Evolutionary conservation across 345 rosid genomes (phyloP).

Genomic region (Nasturtium officinale): DNA sequence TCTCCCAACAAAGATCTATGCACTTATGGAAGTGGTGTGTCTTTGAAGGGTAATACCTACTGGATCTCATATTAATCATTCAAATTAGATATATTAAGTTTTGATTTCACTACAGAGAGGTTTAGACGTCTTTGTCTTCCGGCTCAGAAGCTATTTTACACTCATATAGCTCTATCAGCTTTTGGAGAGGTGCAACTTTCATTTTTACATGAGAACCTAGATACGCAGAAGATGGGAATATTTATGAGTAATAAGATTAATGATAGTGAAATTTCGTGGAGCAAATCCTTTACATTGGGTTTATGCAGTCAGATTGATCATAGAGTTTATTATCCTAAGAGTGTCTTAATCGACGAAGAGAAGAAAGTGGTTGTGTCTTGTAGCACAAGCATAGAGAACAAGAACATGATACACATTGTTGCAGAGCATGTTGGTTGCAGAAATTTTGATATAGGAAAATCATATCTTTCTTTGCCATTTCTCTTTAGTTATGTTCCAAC

Average conservation of each 20-base stretch:
- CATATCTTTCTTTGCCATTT: background rate
- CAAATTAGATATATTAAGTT: background rate
- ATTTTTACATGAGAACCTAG: fast-evolving
- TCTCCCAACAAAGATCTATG: background rate
- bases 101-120: slow-evolving; percentile 15
- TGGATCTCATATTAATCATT: background rate
- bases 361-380: background rate
- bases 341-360: background rate
- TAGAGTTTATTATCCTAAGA: fast-evolving
- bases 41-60: background rate
- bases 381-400: background rate
- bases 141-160: no score
- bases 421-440: background rate
- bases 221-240: background rate
- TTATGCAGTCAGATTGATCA: background rate
- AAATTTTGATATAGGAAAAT: background rate
- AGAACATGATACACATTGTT: background rate
- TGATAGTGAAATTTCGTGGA: background rate
- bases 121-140: background rate
- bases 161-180: no score
- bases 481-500: background rate
- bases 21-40: background rate
- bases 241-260: background rate
- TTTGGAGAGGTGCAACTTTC: slow-evolving; percentile 1
- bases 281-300: background rate